phyloP scores from a whole-genome alignment of 73 alveolate species.

The Uronychia setigera region DNA sequence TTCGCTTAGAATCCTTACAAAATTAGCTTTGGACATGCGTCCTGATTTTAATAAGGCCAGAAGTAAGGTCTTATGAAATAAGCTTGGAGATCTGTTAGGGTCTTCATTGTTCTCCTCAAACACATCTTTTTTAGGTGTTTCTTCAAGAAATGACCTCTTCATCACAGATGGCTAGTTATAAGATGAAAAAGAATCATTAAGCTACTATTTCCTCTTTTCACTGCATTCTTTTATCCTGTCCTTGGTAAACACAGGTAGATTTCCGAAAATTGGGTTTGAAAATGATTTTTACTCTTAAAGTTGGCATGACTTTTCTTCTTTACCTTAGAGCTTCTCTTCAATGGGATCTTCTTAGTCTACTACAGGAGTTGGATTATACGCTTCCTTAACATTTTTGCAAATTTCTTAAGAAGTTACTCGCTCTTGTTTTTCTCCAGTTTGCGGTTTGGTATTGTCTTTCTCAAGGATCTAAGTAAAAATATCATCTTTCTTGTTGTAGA shows the following conservation, averaged over 20 bases:
- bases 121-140: not conserved
- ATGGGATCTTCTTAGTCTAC: not conserved
- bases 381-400: not conserved
- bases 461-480: slow-evolving; percentile 10
- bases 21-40: slow-evolving; percentile 20
- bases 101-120: not conserved
- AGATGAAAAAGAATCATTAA: not conserved
- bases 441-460: no score
- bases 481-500: slow-evolving; percentile 61
- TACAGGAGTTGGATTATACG: not conserved
- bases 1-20: slow-evolving; percentile 36
- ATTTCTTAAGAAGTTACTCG: not conserved
- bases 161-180: no score
- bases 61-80: slow-evolving; percentile 23
- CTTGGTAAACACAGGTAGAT: not conserved
- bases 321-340: not conserved
- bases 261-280: not conserved
- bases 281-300: no score
- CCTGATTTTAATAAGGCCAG: slow-evolving; percentile 43
- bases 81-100: no score
- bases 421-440: no score
- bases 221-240: not conserved
- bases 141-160: not conserved
- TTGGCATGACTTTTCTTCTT: no score
- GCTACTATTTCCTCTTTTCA: not conserved